Conservation (phyloP, 768 basidiomycete genomes). For the Leucocoprinus leucothites region DNA sequence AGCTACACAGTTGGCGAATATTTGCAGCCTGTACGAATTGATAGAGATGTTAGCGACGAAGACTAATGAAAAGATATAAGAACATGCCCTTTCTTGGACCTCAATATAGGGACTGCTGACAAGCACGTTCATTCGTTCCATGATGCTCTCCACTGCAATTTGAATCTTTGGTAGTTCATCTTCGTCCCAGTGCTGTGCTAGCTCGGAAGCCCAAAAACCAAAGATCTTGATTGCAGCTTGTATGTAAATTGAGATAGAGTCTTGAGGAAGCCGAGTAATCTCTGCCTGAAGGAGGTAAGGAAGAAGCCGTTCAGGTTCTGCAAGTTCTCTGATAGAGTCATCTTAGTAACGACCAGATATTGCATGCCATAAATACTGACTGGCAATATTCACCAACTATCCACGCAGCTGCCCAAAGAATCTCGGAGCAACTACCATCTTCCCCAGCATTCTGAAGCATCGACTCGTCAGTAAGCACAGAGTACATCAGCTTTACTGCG, state of each 20-base stretch:
- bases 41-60: neutral
- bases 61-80: neutral
- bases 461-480: conserved; percentile 74
- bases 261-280: conserved; percentile 52
- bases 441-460: conserved; percentile 67
- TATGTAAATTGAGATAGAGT: conserved; percentile 75
- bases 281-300: conserved; percentile 64
- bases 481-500: conserved; percentile 82
- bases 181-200: conserved; percentile 75
- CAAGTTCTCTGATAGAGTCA: conserved; percentile 55
- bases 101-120: conserved; percentile 70
- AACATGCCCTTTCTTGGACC: conserved; percentile 87
- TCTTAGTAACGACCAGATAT: neutral
- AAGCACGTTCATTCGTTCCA: conserved; percentile 57
- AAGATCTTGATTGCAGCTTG: conserved; percentile 86
- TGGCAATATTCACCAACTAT: conserved; percentile 93
- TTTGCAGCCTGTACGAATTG: conserved; percentile 66
- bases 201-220: conserved; percentile 75
- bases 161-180: conserved; percentile 66
- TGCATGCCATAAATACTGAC: conserved; percentile 42
- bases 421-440: conserved; percentile 74
- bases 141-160: conserved; percentile 57
- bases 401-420: conserved; percentile 94
- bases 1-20: conserved; percentile 66
- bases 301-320: conserved; percentile 72